These are phyloP conservation scores for Termitomyces sp. DNA, from an alignment of 768 basidiomycete genomes.

Conservation along the genomic window DNA sequence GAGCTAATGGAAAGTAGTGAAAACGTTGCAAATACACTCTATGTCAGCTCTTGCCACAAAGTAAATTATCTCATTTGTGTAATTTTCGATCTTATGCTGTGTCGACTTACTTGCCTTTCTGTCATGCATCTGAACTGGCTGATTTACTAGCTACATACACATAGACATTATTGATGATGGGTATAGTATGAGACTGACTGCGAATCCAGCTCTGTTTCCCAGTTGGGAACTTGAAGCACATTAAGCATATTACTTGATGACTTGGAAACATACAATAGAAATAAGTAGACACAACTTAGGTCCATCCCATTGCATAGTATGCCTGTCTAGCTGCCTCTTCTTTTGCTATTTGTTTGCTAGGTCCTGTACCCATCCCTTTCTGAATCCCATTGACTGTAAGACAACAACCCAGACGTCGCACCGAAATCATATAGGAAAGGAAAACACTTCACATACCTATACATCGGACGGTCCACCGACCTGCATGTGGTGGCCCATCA, in stretches of 20 bases:
- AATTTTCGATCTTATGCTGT: no score
- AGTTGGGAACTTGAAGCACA: background rate
- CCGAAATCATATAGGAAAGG: background rate
- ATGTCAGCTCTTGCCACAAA: no score
- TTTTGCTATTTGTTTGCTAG: constrained; percentile 71
- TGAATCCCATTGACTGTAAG: constrained; percentile 60
- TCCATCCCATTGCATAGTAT: constrained; percentile 74
- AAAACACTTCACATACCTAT: constrained; percentile 43
- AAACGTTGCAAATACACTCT: no score
- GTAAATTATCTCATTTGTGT: no score
- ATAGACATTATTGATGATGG: no score
- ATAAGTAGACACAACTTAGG: constrained; percentile 18
- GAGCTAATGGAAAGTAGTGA: no score
- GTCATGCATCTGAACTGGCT: no score
- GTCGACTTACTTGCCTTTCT: no score
- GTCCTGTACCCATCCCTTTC: constrained; percentile 60
- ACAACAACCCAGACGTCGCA: constrained; percentile 2
- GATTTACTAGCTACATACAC: no score
- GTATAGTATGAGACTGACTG: background rate
- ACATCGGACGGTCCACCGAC: constrained; percentile 62
- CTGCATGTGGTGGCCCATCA: constrained; percentile 62
- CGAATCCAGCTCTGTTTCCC: background rate
- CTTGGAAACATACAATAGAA: background rate
- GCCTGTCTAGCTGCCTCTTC: constrained; percentile 72
- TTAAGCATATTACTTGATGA: background rate